phyloP scores from a whole-genome alignment of 495 filamentous ascomycete genomes.

The Penicillium paradoxum region DNA sequence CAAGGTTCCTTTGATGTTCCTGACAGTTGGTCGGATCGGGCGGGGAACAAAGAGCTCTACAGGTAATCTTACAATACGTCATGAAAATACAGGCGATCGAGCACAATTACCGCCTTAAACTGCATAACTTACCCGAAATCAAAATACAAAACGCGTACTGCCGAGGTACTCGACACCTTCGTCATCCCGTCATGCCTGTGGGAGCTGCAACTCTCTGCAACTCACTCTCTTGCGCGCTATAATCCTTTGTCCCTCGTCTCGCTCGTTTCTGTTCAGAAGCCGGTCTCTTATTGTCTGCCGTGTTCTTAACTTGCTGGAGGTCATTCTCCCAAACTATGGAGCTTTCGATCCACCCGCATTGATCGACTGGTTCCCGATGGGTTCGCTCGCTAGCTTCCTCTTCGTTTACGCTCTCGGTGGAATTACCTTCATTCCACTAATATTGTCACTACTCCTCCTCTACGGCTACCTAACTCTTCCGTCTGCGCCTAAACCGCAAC shows the following conservation, averaged over 20 bases:
- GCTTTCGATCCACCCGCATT: conserved; percentile 29
- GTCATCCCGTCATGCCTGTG: conserved; percentile 17
- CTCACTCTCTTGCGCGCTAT: conserved; percentile 13
- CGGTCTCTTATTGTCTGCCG: conserved; percentile 17
- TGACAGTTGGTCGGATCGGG: conserved; percentile 27
- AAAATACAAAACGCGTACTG: conserved; percentile 4
- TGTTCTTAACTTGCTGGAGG: conserved; percentile 5
- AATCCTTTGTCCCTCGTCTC: conserved; percentile 5
- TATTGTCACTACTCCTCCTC: conserved; percentile 58
- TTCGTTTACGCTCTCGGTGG: conserved; percentile 82
- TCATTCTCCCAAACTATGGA: conserved; percentile 30
- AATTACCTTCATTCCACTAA: conserved; percentile 79
- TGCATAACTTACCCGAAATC: not conserved
- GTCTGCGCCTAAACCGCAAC: conserved; percentile 29
- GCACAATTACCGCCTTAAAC: not conserved
- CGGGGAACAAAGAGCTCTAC: conserved; percentile 12
- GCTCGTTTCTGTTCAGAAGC: conserved; percentile 14
- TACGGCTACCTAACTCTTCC: conserved; percentile 69
- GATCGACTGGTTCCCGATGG: conserved; percentile 51
- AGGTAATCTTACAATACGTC: not conserved
- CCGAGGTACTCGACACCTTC: conserved; percentile 11
- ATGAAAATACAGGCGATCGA: not conserved
- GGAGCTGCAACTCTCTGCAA: conserved; percentile 22
- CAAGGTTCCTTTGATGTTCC: conserved; percentile 8
- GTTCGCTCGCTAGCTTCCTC: conserved; percentile 63